Evolutionary conservation across 176 grass and related monocot genomes (phyloP).

Genomic region (Raddia distichophylla): DNA sequence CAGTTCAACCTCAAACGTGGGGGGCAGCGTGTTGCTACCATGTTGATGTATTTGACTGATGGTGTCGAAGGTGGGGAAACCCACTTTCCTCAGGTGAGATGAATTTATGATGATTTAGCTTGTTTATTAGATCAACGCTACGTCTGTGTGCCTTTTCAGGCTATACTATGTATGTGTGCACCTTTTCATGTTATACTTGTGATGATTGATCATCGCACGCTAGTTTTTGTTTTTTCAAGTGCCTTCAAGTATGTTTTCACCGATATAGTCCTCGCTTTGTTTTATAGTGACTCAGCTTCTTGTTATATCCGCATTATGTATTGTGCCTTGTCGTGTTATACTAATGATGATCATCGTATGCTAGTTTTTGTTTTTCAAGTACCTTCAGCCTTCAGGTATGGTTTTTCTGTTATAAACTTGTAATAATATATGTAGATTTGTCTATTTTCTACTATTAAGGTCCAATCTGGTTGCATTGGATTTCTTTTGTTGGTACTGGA

Average conservation of each 20-base stretch:
- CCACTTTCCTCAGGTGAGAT: conserved; percentile 77
- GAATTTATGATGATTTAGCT: not conserved
- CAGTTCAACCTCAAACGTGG: conserved; percentile 85
- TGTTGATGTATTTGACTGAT: conserved; percentile 98
- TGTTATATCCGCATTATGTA: too few relatives aligned
- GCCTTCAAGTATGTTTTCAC: not conserved
- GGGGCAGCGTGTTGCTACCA: conserved; percentile 88
- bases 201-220: not conserved
- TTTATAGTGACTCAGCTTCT: not conserved
- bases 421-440: too few relatives aligned
- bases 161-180: too few relatives aligned
- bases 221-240: not conserved
- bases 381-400: conserved; percentile 14
- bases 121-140: not conserved
- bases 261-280: too few relatives aligned
- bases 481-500: too few relatives aligned
- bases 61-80: conserved; percentile 97
- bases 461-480: not conserved
- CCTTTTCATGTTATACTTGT: not conserved
- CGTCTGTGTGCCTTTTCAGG: too few relatives aligned
- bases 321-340: too few relatives aligned
- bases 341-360: too few relatives aligned
- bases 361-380: not conserved
- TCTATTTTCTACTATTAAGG: too few relatives aligned
- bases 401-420: too few relatives aligned